Base-by-base conservation (phyloP, 108 stramenopile genomes). In the Cyclotella sp. region DNA sequence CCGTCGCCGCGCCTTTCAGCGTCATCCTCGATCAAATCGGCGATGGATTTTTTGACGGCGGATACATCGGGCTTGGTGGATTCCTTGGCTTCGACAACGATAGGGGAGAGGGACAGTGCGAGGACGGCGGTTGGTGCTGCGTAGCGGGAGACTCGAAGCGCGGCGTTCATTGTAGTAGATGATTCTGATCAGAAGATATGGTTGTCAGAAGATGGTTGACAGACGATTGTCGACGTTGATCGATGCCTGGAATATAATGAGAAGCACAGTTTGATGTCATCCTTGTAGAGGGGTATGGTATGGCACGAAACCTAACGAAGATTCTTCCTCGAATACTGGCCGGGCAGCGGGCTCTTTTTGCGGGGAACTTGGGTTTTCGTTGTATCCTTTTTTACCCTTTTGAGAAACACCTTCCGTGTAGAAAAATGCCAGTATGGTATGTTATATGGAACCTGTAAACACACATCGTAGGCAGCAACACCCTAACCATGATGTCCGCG, bases 1-100 rank as follows among this genome's bases (percentile, higher is more conserved):
- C 95, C 95, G 41, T 95, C 95, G 11, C 83, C 88, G 22, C 95
- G 87, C 47, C 85, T 88, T 63, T 93, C 91, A 15, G 78, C 85
- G 64, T 93, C 91, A 42, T 84, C 72, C 40, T 93, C 92, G 47
- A 95, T 91, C 49, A 95, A 53, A 4, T 88, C 69, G 29, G 89
- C 84, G 61, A 95, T 91, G 46, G 88, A 68, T 63, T 81, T 86
- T 12, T 87, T 89, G 54, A 95, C 85, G 46, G 89, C 85, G 44
- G 73, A 58, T 43, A 95, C 47, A 72, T 95, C 91, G 16, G 79
- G 34, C 30, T 76, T 80, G 79, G 79, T 60, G n/a, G n/a, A 19
- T 14, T 47, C 77, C 39, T 79, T 76, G 30, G 74, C 83, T 29
- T 69, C 43, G 49, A 63, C 74, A 26, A 41, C 18, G 1, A 74